Percentiles rank a stretch among this genome's conserved stretches.
phyloP scores from a whole-genome alignment of 2,329 filamentous ascomycete genomes.

The Mollisia scopiformis region DNA sequence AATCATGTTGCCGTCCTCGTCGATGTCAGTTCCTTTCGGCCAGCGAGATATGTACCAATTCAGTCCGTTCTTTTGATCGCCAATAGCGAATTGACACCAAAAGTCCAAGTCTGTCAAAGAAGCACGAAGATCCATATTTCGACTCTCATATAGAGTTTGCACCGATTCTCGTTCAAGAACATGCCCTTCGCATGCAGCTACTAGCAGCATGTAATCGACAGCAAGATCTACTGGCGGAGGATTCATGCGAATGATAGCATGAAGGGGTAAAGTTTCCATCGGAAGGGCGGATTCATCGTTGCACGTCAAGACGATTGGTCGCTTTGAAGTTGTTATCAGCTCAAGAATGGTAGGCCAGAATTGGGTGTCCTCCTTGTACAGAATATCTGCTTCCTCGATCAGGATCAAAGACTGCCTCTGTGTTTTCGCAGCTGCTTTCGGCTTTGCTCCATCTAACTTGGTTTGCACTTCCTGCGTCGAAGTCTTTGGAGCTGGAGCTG shows the following conservation, averaged over 20 bases:
- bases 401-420: constrained; percentile 96
- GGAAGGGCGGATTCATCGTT: constrained; percentile 88
- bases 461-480: neutral
- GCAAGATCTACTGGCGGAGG: constrained; percentile 68
- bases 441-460: neutral
- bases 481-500: neutral
- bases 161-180: constrained; percentile 70
- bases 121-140: constrained; percentile 74
- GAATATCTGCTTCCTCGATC: constrained; percentile 88
- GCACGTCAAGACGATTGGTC: constrained; percentile 94
- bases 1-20: constrained; percentile 67
- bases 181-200: constrained; percentile 91
- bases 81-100: constrained; percentile 96
- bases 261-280: constrained; percentile 71
- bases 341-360: constrained; percentile 86
- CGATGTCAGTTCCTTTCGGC: constrained; percentile 71
- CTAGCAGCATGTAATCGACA: constrained; percentile 77
- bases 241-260: constrained; percentile 81
- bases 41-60: constrained; percentile 87
- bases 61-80: constrained; percentile 83
- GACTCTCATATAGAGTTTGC: constrained; percentile 69
- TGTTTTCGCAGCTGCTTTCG: constrained; percentile 28
- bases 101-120: constrained; percentile 85
- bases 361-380: constrained; percentile 94
- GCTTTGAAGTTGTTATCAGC: constrained; percentile 81